Evolutionary conservation across 768 basidiomycete genomes (phyloP).

Genomic region (Leccinellum rugosiceps): DNA sequence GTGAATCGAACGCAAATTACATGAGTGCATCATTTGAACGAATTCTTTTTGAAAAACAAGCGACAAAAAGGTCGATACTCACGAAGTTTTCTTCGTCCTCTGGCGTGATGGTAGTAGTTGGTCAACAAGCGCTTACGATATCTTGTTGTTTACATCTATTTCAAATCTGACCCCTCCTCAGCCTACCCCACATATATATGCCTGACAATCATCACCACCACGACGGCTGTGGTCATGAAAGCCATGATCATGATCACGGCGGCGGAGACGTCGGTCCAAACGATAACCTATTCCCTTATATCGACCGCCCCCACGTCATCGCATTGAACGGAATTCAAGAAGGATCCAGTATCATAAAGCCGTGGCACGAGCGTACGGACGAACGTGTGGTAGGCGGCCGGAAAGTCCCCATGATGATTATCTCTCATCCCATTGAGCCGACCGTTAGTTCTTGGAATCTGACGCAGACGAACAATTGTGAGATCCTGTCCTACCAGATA

Average conservation of each 20-base stretch:
- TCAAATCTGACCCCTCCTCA: not conserved
- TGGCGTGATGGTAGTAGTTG: not conserved
- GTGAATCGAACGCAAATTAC: slow-evolving; percentile 91
- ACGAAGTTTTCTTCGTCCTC: no score
- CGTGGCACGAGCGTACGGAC: slow-evolving; percentile 76
- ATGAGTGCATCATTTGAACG: slow-evolving; percentile 54
- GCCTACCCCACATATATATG: no score
- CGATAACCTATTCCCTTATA: slow-evolving; percentile 70
- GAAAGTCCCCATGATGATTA: not conserved
- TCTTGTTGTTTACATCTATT: slow-evolving; percentile 18
- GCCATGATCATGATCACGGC: slow-evolving; percentile 56
- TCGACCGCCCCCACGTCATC: slow-evolving; percentile 77
- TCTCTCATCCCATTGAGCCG: slow-evolving; percentile 2
- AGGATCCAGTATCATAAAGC: slow-evolving; percentile 70
- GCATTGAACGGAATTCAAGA: slow-evolving; percentile 64
- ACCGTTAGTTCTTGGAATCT: slow-evolving; percentile 72
- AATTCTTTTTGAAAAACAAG: no score
- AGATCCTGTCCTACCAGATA: slow-evolving; percentile 14
- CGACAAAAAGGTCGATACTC: no score
- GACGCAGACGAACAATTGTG: slow-evolving; percentile 92
- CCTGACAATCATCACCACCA: slow-evolving; percentile 34
- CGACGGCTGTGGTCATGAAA: slow-evolving; percentile 56
- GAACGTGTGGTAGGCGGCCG: slow-evolving; percentile 56
- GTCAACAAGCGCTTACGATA: not conserved
- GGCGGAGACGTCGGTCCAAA: slow-evolving; percentile 47